phyloP scores from a whole-genome alignment of 176 grass and related monocot genomes.

The barley (Hordeum vulgare) region MorexV3_pseudomolecules_assembly NC_058523.1:442898443-442898942 shows the following conservation, averaged over 20 bases:
- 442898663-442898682: no score
- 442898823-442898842: conserved; percentile 63
- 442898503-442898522: conserved; percentile 5
- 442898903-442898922: not conserved
- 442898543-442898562: not conserved
- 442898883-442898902: conserved; percentile 84
- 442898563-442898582: not conserved
- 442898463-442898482: not conserved
- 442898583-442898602: not conserved
- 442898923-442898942: not conserved
- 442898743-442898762: conserved; percentile 1
- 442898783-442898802: conserved; percentile 54
- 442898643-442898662: no score
- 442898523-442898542: not conserved
- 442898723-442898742: not conserved
- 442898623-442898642: no score
- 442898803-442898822: conserved; percentile 65
- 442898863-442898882: conserved; percentile 63
- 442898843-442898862: conserved; percentile 22
- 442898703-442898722: not conserved
- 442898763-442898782: not conserved
- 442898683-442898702: no score
- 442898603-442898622: no score
- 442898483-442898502: not conserved
- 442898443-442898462: not conserved